Evolutionary conservation across 1,284 basidiomycete species (phyloP).

Genomic region (Dichomitus squalens): DNA sequence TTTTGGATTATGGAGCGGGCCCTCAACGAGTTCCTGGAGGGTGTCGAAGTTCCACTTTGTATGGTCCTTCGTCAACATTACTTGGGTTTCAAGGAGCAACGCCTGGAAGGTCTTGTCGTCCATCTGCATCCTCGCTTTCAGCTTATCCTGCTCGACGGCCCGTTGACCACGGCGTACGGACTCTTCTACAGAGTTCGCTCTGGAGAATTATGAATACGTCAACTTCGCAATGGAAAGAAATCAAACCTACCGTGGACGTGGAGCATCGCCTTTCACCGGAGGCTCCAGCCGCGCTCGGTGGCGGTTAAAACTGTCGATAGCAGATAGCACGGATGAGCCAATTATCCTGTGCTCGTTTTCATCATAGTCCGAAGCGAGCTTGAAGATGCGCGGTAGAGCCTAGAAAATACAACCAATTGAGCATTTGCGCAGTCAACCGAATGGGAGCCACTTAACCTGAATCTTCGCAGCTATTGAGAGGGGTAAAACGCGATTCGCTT

Average conservation of each 20-base stretch:
- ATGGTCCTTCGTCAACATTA: slow-evolving; percentile 88
- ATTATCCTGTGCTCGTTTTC: slow-evolving; percentile 77
- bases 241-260: slow-evolving; percentile 58
- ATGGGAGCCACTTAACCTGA: slow-evolving; percentile 56
- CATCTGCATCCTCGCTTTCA: slow-evolving; percentile 90
- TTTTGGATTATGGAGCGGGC: slow-evolving; percentile 88
- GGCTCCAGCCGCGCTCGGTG: slow-evolving; percentile 74
- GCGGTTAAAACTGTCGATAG: slow-evolving; percentile 91
- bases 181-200: slow-evolving; percentile 88
- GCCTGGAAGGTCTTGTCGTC: slow-evolving; percentile 90
- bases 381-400: slow-evolving; percentile 87
- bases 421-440: not conserved
- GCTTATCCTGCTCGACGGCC: slow-evolving; percentile 88
- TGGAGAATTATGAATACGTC: slow-evolving; percentile 30
- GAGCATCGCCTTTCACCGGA: slow-evolving; percentile 44
- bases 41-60: slow-evolving; percentile 93
- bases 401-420: slow-evolving; percentile 34
- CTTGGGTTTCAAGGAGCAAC: slow-evolving; percentile 83
- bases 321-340: slow-evolving; percentile 83
- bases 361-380: slow-evolving; percentile 78
- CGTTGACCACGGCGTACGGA: slow-evolving; percentile 85
- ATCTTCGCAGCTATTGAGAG: slow-evolving; percentile 80
- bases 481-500: slow-evolving; percentile 90
- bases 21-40: slow-evolving; percentile 89
- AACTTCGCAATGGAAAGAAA: not conserved